These are phyloP conservation scores for Sugiyamaella pinicola DNA, from an alignment of 1,139 yeast genomes.

Conservation along the genomic window DNA sequence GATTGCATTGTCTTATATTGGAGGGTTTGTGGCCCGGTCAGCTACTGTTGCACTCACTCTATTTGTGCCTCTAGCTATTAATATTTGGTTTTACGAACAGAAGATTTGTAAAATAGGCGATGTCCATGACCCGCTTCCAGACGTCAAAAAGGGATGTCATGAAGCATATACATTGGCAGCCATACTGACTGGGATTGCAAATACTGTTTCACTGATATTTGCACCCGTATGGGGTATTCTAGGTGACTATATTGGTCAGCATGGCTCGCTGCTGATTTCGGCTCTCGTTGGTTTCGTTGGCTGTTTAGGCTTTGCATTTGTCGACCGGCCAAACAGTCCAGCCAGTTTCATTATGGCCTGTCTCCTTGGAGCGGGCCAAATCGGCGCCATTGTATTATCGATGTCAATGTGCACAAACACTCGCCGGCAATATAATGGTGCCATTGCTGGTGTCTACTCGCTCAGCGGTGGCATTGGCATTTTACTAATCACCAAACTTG, in stretches of 20 bases:
- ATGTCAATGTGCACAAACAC: conserved; percentile 51
- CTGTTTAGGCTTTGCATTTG: conserved; percentile 42
- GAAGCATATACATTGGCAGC: conserved; percentile 70
- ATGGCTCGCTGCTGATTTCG: conserved; percentile 44
- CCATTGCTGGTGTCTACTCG: conserved; percentile 68
- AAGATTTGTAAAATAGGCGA: conserved; percentile 33
- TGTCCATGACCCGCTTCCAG: conserved; percentile 30
- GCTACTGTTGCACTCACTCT: conserved; percentile 62
- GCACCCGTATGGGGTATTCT: conserved; percentile 68
- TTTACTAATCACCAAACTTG: conserved; percentile 57
- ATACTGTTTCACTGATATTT: conserved; percentile 56
- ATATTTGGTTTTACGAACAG: conserved; percentile 51
- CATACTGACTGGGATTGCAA: conserved; percentile 66
- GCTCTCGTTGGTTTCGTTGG: conserved; percentile 46
- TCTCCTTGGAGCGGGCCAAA: conserved; percentile 54
- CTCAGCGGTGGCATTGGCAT: conserved; percentile 74
- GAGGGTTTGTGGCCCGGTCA: conserved; percentile 66
- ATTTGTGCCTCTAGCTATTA: conserved; percentile 65
- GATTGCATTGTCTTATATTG: conserved; percentile 56
- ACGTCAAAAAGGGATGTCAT: conserved; percentile 48
- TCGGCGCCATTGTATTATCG: conserved; percentile 60
- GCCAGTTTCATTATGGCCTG: conserved; percentile 44
- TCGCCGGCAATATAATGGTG: conserved; percentile 54
- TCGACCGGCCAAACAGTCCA: conserved; percentile 42
- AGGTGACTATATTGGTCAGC: conserved; percentile 54